Evolutionary conservation across 1,284 basidiomycete species (phyloP).

Genomic region (Heliocybe sulcata): DNA sequence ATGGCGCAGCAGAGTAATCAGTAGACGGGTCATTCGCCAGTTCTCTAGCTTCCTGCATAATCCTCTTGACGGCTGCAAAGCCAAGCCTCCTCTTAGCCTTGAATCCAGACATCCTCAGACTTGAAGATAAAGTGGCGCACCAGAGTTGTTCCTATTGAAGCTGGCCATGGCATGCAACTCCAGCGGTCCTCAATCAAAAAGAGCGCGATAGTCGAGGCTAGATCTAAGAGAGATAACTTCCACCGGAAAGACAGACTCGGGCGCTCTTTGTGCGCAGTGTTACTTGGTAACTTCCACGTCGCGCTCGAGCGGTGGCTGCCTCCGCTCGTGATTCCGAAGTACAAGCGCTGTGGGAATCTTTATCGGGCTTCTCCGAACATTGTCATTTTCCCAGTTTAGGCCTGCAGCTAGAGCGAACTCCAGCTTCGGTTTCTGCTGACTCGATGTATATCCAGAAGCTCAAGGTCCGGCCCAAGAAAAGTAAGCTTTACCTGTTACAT

Average conservation of each 20-base stretch:
- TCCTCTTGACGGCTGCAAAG: conserved; percentile 79
- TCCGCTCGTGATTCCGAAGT: background rate
- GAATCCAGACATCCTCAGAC: background rate
- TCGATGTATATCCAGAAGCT: conserved; percentile 71
- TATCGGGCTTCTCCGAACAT: background rate
- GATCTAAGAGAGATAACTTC: background rate
- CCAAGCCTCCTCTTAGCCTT: conserved; percentile 7
- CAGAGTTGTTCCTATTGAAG: conserved; percentile 83
- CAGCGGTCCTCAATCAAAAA: background rate
- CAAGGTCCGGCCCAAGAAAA: conserved; percentile 75
- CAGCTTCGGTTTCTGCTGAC: background rate
- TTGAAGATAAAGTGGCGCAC: conserved; percentile 26
- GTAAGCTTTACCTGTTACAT: conserved; percentile 28
- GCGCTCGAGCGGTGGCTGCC: background rate
- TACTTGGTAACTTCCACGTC: background rate
- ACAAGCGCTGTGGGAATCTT: background rate
- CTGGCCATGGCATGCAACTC: conserved; percentile 22
- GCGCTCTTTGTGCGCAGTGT: background rate
- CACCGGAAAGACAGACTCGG: background rate
- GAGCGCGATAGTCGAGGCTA: conserved; percentile 5
- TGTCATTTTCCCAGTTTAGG: background rate
- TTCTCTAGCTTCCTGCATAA: conserved; percentile 93
- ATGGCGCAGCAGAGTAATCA: conserved; percentile 80
- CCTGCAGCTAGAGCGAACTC: background rate
- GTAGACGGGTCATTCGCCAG: conserved; percentile 74